Evolutionary conservation across 1,284 basidiomycete species (phyloP).

Genomic region (Ceratobasidium sp.): DNA sequence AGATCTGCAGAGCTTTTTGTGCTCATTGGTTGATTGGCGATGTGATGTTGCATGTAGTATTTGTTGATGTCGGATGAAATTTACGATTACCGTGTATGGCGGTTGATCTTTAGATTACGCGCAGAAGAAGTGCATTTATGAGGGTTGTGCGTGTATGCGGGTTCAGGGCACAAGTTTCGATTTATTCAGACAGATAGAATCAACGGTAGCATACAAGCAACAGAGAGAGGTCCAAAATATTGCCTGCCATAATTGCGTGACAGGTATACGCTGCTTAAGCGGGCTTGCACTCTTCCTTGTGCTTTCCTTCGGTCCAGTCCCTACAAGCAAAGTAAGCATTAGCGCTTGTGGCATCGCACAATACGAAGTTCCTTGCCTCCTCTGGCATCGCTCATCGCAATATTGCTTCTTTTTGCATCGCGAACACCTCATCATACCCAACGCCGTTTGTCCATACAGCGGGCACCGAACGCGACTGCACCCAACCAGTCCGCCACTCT

Average conservation of each 20-base stretch:
- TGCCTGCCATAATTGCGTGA: background rate
- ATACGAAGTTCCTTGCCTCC: constrained; percentile 4
- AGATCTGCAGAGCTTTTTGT: constrained; percentile 39
- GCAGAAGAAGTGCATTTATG: background rate
- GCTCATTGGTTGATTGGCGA: constrained; percentile 5
- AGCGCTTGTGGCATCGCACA: background rate
- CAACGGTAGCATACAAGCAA: background rate
- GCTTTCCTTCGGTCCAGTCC: constrained; percentile 43
- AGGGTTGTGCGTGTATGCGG: background rate
- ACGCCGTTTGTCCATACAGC: constrained; percentile 34
- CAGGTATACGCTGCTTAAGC: background rate
- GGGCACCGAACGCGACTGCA: constrained; percentile 41
- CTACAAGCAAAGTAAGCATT: background rate
- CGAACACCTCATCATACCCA: constrained; percentile 43
- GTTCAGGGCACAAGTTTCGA: background rate
- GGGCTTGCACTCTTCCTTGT: constrained; percentile 41
- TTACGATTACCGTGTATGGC: background rate
- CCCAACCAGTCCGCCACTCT: constrained; percentile 39
- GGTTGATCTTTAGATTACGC: background rate
- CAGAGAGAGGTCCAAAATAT: constrained; percentile 7
- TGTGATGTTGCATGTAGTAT: constrained; percentile 20
- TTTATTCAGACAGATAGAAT: constrained; percentile 2
- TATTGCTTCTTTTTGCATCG: constrained; percentile 43
- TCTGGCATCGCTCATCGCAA: constrained; percentile 42
- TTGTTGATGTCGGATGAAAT: constrained; percentile 21